Evolutionary conservation across 495 filamentous ascomycete genomes (phyloP).

Genomic region (Penicillium chermesinum): DNA sequence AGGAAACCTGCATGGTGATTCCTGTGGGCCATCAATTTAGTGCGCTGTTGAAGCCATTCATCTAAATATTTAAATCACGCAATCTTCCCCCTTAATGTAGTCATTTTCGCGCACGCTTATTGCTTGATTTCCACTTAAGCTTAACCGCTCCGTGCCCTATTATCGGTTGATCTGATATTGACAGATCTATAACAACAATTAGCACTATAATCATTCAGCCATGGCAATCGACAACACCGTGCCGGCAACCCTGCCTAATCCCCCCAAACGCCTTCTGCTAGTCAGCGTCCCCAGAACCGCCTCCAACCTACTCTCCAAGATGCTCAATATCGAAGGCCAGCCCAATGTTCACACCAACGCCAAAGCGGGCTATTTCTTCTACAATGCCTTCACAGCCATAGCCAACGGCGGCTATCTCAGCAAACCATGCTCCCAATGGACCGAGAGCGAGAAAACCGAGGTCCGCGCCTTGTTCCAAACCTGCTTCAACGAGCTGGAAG

Average conservation of each 20-base stretch:
- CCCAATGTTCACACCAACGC: slow-evolving; percentile 20
- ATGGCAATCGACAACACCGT: not conserved
- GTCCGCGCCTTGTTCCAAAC: slow-evolving; percentile 12
- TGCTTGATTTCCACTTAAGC: slow-evolving; percentile 6
- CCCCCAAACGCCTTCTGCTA: slow-evolving; percentile 10
- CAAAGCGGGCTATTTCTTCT: slow-evolving; percentile 39
- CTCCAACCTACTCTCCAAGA: slow-evolving; percentile 35
- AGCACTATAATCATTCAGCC: not conserved
- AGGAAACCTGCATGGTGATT: no score
- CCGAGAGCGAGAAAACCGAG: slow-evolving; percentile 9
- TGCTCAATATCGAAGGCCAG: slow-evolving; percentile 37
- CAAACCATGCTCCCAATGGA: slow-evolving; percentile 23
- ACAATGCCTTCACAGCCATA: slow-evolving; percentile 6
- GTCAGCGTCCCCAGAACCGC: slow-evolving; percentile 40
- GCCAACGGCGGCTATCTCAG: slow-evolving; percentile 2
- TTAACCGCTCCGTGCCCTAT: not conserved
- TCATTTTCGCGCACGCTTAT: slow-evolving; percentile 4
- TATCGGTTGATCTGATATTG: no score
- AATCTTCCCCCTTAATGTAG: slow-evolving; percentile 1
- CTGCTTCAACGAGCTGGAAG: slow-evolving; percentile 24
- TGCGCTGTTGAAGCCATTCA: no score
- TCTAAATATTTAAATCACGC: slow-evolving; percentile 7
- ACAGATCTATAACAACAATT: no score
- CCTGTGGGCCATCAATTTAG: no score
- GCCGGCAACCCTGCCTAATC: not conserved